Percentiles rank a stretch among this genome's conserved stretches.
These are phyloP conservation scores for Myriosclerotinia duriaeana DNA, from an alignment of 2,329 filamentous ascomycete species.

Conservation along the genomic window DNA sequence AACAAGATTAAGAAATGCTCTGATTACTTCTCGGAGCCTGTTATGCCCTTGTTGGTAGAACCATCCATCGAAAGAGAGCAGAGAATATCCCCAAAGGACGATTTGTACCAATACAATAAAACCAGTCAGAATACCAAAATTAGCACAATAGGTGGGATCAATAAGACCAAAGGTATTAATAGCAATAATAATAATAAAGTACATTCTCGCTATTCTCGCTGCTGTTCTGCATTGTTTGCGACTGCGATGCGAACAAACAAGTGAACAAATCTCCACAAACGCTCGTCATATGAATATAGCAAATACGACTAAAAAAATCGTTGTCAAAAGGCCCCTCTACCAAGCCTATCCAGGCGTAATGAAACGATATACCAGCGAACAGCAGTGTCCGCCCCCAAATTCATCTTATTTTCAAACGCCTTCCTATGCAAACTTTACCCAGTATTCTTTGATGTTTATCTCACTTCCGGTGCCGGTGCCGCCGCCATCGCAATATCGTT, in stretches of 20 bases:
- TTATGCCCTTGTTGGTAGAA: too few relatives aligned
- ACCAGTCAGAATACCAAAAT: too few relatives aligned
- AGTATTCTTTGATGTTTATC: slow-evolving; percentile 32
- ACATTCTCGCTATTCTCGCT: not conserved
- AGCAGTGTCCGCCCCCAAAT: not conserved
- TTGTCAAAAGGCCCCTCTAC: not conserved
- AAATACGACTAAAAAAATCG: not conserved
- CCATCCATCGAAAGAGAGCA: too few relatives aligned
- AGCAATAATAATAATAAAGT: not conserved
- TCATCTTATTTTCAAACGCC: slow-evolving; percentile 22
- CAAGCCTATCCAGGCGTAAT: slow-evolving; percentile 5
- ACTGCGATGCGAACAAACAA: not conserved
- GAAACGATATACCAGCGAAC: not conserved
- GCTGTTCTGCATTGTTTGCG: not conserved
- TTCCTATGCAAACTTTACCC: slow-evolving; percentile 20
- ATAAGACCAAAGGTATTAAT: not conserved
- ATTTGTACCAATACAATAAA: too few relatives aligned
- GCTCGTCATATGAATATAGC: not conserved
- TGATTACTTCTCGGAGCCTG: too few relatives aligned
- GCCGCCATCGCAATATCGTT: slow-evolving; percentile 62
- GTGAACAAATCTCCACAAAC: not conserved
- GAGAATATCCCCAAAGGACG: too few relatives aligned
- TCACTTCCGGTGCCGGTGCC: slow-evolving; percentile 43
- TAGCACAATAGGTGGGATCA: too few relatives aligned
- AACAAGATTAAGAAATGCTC: not conserved